A percentile compares a stretch with the other conserved stretches of the same genome.
These are phyloP conservation scores for Lycium ferocissimum DNA, from an alignment of 257 asterid species.

Conservation along the genomic window DNA sequence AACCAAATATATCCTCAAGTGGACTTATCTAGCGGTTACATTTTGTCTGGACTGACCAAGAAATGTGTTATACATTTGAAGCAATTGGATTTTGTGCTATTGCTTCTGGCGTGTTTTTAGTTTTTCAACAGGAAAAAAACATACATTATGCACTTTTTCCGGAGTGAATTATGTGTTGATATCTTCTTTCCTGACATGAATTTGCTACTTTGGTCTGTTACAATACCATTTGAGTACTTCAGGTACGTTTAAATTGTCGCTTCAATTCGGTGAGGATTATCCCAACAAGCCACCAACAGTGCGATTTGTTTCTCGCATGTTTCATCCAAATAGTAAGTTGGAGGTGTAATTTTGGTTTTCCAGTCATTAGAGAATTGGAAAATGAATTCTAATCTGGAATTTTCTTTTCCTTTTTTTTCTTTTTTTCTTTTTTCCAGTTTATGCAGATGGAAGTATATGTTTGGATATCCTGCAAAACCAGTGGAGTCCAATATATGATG, in stretches of 20 bases:
- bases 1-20: background rate
- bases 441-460: slow-evolving; percentile 94
- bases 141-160: background rate
- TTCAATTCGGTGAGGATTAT: slow-evolving; percentile 74
- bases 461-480: slow-evolving; percentile 95
- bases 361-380: background rate
- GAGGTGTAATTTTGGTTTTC: slow-evolving; percentile 17
- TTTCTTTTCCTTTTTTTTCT: too few relatives aligned
- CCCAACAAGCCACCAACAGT: slow-evolving; percentile 91
- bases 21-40: background rate
- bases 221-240: slow-evolving; percentile 38
- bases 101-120: background rate
- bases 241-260: slow-evolving; percentile 83
- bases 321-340: slow-evolving; percentile 85
- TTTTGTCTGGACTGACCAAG: background rate
- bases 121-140: background rate
- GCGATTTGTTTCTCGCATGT: slow-evolving; percentile 83
- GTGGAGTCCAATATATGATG: slow-evolving; percentile 97
- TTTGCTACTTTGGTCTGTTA: slow-evolving; percentile 15
- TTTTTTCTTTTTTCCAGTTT: slow-evolving; percentile 59
- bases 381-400: slow-evolving; percentile 31
- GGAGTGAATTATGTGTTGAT: background rate
- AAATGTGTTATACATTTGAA: background rate
- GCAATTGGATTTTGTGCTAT: background rate
- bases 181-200: background rate